These are phyloP conservation scores for Setomelanomma holmii DNA, from an alignment of 2,329 filamentous ascomycete species.

Conservation along the genomic window DNA sequence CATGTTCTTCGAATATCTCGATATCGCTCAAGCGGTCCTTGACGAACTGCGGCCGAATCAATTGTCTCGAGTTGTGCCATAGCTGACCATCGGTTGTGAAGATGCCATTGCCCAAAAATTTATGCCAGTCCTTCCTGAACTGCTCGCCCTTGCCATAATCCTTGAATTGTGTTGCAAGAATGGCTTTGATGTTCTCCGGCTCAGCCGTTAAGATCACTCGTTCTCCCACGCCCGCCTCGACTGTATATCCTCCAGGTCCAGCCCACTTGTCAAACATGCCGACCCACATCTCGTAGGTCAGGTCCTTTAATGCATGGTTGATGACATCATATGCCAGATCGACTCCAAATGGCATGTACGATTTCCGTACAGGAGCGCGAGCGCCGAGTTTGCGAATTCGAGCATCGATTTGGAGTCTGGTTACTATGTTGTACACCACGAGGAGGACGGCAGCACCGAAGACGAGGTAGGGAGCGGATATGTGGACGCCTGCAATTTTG, in stretches of 20 bases:
- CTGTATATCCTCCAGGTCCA: slow-evolving; percentile 59
- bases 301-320: slow-evolving; percentile 58
- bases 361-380: slow-evolving; percentile 52
- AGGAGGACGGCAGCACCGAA: slow-evolving; percentile 26
- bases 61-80: slow-evolving; percentile 82
- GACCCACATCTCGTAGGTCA: slow-evolving; percentile 69
- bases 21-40: slow-evolving; percentile 84
- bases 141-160: slow-evolving; percentile 82
- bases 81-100: slow-evolving; percentile 76
- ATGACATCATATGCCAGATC: slow-evolving; percentile 70
- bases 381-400: slow-evolving; percentile 53
- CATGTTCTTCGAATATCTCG: slow-evolving; percentile 79
- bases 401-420: slow-evolving; percentile 38
- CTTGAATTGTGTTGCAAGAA: slow-evolving; percentile 84
- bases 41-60: slow-evolving; percentile 87
- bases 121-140: slow-evolving; percentile 78
- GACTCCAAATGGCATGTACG: slow-evolving; percentile 60
- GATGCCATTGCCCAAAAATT: slow-evolving; percentile 75
- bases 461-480: slow-evolving; percentile 33
- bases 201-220: slow-evolving; percentile 80
- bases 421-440: slow-evolving; percentile 23
- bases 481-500: slow-evolving; percentile 17
- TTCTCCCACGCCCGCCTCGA: slow-evolving; percentile 64
- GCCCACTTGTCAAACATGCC: slow-evolving; percentile 54
- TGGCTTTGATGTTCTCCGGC: slow-evolving; percentile 88